These are phyloP conservation scores for Lactarius hatsudake DNA, from an alignment of 768 basidiomycete species.

Conservation along the genomic window DNA sequence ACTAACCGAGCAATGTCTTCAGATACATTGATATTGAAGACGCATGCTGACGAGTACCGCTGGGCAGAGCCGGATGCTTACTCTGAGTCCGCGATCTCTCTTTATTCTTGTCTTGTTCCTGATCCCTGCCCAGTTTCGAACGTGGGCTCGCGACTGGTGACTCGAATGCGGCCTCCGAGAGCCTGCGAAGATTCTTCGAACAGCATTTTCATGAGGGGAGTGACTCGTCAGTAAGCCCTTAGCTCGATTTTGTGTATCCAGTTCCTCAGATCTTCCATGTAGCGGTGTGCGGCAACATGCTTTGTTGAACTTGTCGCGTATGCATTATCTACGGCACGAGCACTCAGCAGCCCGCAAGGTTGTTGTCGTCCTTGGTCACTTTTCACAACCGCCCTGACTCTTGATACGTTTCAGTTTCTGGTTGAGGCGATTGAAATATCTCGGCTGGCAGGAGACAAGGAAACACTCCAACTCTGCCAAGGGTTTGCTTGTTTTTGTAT, in stretches of 20 bases:
- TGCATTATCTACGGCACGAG: constrained; percentile 74
- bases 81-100: constrained; percentile 16
- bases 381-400: background rate
- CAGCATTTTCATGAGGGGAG: constrained; percentile 78
- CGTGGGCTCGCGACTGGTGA: constrained; percentile 63
- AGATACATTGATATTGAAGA: constrained; percentile 31
- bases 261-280: constrained; percentile 9
- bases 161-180: constrained; percentile 65
- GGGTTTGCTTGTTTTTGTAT: constrained; percentile 44
- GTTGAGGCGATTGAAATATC: constrained; percentile 77
- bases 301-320: constrained; percentile 69
- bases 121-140: constrained; percentile 53
- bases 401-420: constrained; percentile 48
- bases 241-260: background rate
- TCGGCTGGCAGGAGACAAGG: constrained; percentile 65
- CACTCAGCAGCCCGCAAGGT: constrained; percentile 68
- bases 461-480: constrained; percentile 76
- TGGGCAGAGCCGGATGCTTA: constrained; percentile 26
- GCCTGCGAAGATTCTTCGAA: constrained; percentile 76
- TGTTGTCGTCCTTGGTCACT: background rate
- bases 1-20: background rate
- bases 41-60: constrained; percentile 25
- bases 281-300: constrained; percentile 82
- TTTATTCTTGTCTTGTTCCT: constrained; percentile 22
- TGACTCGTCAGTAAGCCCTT: constrained; percentile 61